A percentile compares a stretch with the other conserved stretches of the same genome.
These are phyloP conservation scores for Entelexis sorbosivorans DNA, from an alignment of 1,139 yeast genomes.

Conservation along the genomic window DNA sequence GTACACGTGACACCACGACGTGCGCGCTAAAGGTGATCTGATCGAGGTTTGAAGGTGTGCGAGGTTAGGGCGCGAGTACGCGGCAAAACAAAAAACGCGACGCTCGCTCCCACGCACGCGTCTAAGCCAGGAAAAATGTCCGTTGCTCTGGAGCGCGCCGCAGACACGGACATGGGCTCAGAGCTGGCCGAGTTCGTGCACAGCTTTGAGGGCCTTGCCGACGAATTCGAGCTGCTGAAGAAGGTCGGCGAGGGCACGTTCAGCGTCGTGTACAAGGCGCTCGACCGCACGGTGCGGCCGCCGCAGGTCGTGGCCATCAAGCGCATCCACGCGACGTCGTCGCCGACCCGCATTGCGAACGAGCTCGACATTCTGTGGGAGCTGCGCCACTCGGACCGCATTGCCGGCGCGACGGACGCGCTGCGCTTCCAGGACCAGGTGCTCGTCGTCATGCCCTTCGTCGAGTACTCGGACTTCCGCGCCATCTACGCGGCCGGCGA, in stretches of 20 bases:
- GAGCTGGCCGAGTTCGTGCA: constrained; percentile 54
- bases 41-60: too few species aligned
- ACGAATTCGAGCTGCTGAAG: constrained; percentile 56
- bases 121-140: not conserved
- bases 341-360: constrained; percentile 80
- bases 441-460: constrained; percentile 82
- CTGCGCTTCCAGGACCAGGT: constrained; percentile 82
- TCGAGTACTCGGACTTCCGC: constrained; percentile 82
- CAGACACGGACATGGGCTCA: constrained; percentile 10
- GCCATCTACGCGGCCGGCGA: constrained; percentile 70
- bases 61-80: not conserved
- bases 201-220: constrained; percentile 51
- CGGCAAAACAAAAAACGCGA: constrained; percentile 4
- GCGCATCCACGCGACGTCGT: constrained; percentile 87
- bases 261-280: constrained; percentile 82
- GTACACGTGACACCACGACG: not conserved
- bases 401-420: constrained; percentile 85
- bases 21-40: not conserved
- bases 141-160: constrained; percentile 6
- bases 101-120: not conserved
- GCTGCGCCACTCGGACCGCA: constrained; percentile 50
- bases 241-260: constrained; percentile 95
- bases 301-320: constrained; percentile 65
- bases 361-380: constrained; percentile 59
- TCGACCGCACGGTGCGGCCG: constrained; percentile 38